phyloP scores from a whole-genome alignment of 371 early-diverging fungal genomes.

The Haplosporangium sp. region DNA sequence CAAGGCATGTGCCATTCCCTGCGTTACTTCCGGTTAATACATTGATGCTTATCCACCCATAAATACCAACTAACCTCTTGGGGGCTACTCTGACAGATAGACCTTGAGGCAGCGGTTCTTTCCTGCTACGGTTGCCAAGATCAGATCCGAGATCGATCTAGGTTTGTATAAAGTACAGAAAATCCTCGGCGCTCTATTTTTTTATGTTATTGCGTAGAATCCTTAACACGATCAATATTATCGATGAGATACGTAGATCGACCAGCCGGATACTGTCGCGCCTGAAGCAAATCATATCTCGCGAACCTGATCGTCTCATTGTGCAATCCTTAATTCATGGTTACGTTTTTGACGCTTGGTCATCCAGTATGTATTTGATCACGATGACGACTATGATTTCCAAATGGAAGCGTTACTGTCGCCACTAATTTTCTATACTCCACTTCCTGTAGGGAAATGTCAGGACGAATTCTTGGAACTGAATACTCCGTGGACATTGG shows the following conservation, averaged over 20 bases:
- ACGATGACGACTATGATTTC: neutral
- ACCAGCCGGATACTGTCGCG: slow-evolving; percentile 5
- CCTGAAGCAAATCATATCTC: slow-evolving; percentile 12
- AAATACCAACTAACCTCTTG: too few species aligned
- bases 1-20: slow-evolving; percentile 19
- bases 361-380: slow-evolving; percentile 17
- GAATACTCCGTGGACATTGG: slow-evolving; percentile 26
- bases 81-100: slow-evolving; percentile 16
- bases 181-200: too few species aligned
- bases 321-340: slow-evolving; percentile 26
- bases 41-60: too few species aligned
- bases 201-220: too few species aligned
- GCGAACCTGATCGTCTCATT: neutral
- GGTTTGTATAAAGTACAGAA: slow-evolving; percentile 2
- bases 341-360: slow-evolving; percentile 51
- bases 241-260: slow-evolving; percentile 6
- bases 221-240: neutral
- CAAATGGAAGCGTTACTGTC: neutral
- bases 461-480: slow-evolving; percentile 42
- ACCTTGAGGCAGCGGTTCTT: slow-evolving; percentile 41
- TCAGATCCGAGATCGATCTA: neutral
- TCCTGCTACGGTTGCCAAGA: slow-evolving; percentile 15
- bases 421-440: neutral
- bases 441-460: slow-evolving; percentile 24
- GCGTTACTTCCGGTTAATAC: too few species aligned